These are phyloP conservation scores for Ogataea ganodermae DNA, from an alignment of 805 yeast genomes.

Conservation along the genomic window DNA sequence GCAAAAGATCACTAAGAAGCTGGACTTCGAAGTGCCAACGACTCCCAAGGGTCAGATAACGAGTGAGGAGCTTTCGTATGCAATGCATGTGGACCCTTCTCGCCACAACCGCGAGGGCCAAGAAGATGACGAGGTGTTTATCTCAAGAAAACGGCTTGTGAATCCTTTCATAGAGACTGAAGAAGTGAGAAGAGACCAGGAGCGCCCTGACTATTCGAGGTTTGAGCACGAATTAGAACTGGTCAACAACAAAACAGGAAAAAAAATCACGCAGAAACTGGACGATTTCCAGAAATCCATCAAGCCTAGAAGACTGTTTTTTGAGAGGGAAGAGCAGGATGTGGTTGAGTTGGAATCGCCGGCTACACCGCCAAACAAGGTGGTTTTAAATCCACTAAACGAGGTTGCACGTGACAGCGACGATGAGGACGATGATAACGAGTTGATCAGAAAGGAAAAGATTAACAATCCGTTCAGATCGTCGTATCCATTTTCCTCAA, in stretches of 20 bases:
- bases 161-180: slow-evolving; percentile 35
- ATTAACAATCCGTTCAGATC: slow-evolving; percentile 29
- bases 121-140: slow-evolving; percentile 22
- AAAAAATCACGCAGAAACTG: slow-evolving; percentile 34
- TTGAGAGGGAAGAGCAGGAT: slow-evolving; percentile 17
- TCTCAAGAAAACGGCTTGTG: slow-evolving; percentile 16
- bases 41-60: slow-evolving; percentile 42
- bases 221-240: slow-evolving; percentile 43
- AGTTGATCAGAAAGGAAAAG: slow-evolving; percentile 24
- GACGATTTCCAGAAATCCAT: slow-evolving; percentile 36
- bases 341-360: slow-evolving; percentile 8
- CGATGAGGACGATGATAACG: slow-evolving; percentile 14
- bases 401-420: background rate
- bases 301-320: slow-evolving; percentile 42
- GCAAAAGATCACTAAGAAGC: slow-evolving; percentile 24
- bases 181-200: background rate
- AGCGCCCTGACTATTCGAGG: slow-evolving; percentile 17
- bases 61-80: slow-evolving; percentile 35
- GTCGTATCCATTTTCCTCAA: background rate
- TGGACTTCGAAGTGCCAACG: slow-evolving; percentile 28
- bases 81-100: slow-evolving; percentile 29
- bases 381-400: slow-evolving; percentile 13
- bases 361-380: slow-evolving; percentile 21
- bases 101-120: background rate
- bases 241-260: slow-evolving; percentile 45